Base-by-base conservation (phyloP, 1,139 yeast species). In the Debaryomyces psychrophilus region DNA sequence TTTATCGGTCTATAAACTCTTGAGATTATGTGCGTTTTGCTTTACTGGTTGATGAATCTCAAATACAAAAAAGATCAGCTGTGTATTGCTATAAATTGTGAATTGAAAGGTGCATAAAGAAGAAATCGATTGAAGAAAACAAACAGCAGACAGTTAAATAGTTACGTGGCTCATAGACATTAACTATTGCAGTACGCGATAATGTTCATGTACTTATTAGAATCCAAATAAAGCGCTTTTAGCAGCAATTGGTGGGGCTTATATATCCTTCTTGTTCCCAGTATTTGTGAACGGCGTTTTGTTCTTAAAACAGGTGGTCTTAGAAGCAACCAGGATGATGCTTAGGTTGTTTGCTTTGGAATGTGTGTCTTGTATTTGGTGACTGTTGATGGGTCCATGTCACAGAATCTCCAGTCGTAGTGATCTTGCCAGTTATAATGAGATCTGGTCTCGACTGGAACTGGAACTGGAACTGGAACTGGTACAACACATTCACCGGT, bases 401-500 rank as follows among this genome's bases (percentile, higher is more conserved):
- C 12, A 12, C 23, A 17, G 9, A 17, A 31, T 31, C 35, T 18
- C 35, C 35, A 31, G 22, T 31, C 8, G 15, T n/a, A n/a, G n/a
- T 17, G 14, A 12, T 12, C 33, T n/a, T 29, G 9, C 23, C 23
- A 17, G 12, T 31, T 9, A 18, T 17, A 9, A 8, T n/a, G n/a
- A n/a, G n/a, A n/a, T n/a, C n/a, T n/a, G n/a, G 34, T 15, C 22
- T 31, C 34, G 12, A 15, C 12, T 31, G 22, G 34, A 31, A 28
- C 31, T 28, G 72, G 68, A 61, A 71, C 68, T n/a, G n/a, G 5
- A 20, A 5, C 5, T 20, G 22, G 22, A 20, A 20, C 5, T 56
- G 81, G 75, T 54, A 83, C 65, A 54, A 87, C 78, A 72, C 90
- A 84, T 61, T 79, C 79, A 61, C 76, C 80, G 49, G 84, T 79